Evolutionary conservation across 345 rosid species (phyloP), one percentile per base, ranked within the genome.

Genomic region (Pistacia vera): DNA sequence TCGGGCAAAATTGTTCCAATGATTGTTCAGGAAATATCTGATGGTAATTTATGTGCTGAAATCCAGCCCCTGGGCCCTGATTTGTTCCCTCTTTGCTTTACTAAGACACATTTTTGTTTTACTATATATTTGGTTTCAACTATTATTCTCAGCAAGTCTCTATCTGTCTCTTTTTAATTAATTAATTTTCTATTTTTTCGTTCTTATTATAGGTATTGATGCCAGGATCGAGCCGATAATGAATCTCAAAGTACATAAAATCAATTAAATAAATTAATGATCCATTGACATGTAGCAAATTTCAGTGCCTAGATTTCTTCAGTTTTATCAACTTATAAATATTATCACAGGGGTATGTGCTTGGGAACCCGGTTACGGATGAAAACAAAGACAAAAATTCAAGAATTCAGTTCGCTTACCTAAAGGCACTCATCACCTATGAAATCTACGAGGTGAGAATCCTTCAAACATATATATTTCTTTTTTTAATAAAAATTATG

Each of bases 321-420:
- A 30, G 33, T 30, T 30, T 30, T 65, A 9, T 36, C 18, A n/a
- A 65, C 10, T 65, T 17, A 11, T 25, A 64, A 6, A 7, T 38
- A 12, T 41, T 64, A 5, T 46, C 11, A 46, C 52, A 82, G 85
- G 83, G 83, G 8, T 79, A 79, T 44, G 0, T 70, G 46, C 71
- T 83, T 69, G 85, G 85, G 8, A 77, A 83, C 55, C 83, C 83
- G 54, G 18, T 41, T n/a, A 83, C 83, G 22, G 65, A 71, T 70
- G 0, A 0, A 2, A 17, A 36, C 11, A 60, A 6, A 38, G 83
- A 81, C 11, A 0, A 8, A 0, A 71, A 77, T 44, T 52, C 75
- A 20, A 71, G 63, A 79, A 11, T 81, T 33, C 16, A 5, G 14
- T 81, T 44, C n/a, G 75, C 79, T 66, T 57, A 81, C 30, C 14